A percentile compares a stretch with the other conserved stretches of the same genome.
Conservation (phyloP, 345 rosid genomes). For the Sonneratia caseolaris region DNA sequence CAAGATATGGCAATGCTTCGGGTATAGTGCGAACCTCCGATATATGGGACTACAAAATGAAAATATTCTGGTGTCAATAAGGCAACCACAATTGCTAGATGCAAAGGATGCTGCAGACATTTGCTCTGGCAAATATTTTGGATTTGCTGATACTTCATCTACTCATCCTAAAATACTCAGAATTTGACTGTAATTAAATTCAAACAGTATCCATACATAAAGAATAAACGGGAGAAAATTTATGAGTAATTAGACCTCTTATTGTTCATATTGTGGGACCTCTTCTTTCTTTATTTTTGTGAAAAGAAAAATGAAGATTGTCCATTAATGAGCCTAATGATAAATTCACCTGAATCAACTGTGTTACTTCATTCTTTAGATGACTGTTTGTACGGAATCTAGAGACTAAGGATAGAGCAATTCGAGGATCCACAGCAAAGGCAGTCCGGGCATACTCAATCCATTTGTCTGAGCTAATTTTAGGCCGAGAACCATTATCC, state of each 20-base stretch:
- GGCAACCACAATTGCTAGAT: background rate
- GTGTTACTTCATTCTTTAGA: constrained; percentile 75
- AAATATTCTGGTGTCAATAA: constrained; percentile 2
- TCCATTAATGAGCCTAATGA: background rate
- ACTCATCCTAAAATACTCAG: too few relatives aligned
- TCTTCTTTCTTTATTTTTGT: background rate
- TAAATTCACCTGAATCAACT: constrained; percentile 72
- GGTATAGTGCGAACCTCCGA: constrained; percentile 72
- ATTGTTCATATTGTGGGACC: background rate
- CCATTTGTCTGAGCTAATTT: constrained; percentile 81
- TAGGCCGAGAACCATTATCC: constrained; percentile 55
- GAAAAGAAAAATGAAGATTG: background rate
- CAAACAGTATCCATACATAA: too few relatives aligned
- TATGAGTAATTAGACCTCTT: too few relatives aligned
- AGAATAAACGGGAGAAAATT: too few relatives aligned
- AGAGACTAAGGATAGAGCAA: constrained; percentile 69
- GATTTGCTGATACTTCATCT: too few relatives aligned
- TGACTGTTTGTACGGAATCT: constrained; percentile 69
- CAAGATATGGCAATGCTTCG: constrained; percentile 94
- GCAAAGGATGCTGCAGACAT: background rate
- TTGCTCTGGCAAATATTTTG: background rate
- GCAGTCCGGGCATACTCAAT: constrained; percentile 76
- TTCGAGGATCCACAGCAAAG: constrained; percentile 82
- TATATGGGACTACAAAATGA: constrained; percentile 60
- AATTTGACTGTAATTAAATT: too few relatives aligned